Evolutionary conservation across 2,329 filamentous ascomycete species (phyloP), one percentile per base, ranked within the genome.

Genomic region (Thelonectria rubi): DNA sequence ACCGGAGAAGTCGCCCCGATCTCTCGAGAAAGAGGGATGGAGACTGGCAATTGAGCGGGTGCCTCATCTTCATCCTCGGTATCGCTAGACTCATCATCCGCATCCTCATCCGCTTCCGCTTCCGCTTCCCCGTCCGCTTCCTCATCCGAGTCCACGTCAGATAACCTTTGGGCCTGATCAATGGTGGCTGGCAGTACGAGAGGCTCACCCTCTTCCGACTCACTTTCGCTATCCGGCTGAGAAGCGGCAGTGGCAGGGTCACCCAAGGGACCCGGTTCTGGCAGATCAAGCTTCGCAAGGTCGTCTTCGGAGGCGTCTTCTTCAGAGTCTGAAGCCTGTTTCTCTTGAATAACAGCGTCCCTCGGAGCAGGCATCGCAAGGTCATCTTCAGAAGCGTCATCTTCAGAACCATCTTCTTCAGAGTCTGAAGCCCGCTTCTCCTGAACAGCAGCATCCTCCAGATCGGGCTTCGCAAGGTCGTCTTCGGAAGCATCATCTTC

Each of bases 351-450:
- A 9, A 8, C 26, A 9, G 26, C 26, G 7, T 30, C 26, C 26
- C 10, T 8, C 26, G 10, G 9, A 46, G 5, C 26, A 5, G 5
- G 8, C 26, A 8, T 30, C 26, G 8, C 26, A 30, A 9, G 26
- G 5, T 30, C 26, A 5, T 30, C 26, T 30, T 30, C 26, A 30
- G 26, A 30, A 30, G 8, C 53, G 14, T 51, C 46, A 45, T 42
- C 52, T 34, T 52, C 55, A 9, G 18, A 34, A n/a, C n/a, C n/a
- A n/a, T 51, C 46, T 49, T 42, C 52, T 34, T 52, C 55, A 9
- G 18, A 34, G 8, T 61, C 53, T 3, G 34, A 12, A 43, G 11
- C 34, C 15, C 17, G 21, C 18, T 50, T 34, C 7, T 37, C 39
- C 8, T 34, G 5, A 11, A 24, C 14, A 12, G n/a, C 18, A 21